These are phyloP conservation scores for Senna siamea DNA, from an alignment of 306 rosid species.

Conservation along the genomic window DNA sequence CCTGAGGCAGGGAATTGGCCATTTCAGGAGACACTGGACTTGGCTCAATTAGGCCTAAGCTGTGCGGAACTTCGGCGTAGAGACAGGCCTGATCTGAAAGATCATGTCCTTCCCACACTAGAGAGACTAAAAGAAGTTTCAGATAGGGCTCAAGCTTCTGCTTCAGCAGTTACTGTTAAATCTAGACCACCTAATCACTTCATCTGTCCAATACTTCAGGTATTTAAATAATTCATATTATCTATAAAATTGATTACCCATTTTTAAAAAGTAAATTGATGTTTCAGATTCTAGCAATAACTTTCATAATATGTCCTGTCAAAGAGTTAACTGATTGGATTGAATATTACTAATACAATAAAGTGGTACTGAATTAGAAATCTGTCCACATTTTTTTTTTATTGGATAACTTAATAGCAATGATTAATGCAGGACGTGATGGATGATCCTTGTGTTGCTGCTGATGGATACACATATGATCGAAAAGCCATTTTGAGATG, in stretches of 20 bases:
- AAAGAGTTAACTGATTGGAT: no score
- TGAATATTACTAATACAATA: background rate
- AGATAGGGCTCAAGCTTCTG: constrained; percentile 52
- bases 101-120: constrained; percentile 71
- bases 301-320: no score
- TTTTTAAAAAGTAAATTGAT: background rate
- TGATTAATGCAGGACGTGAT: constrained; percentile 64
- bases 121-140: constrained; percentile 70
- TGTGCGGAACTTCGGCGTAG: constrained; percentile 87
- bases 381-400: no score
- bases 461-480: constrained; percentile 93
- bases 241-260: constrained; percentile 2
- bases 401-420: background rate
- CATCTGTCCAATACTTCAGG: constrained; percentile 92
- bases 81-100: constrained; percentile 83
- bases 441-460: constrained; percentile 95
- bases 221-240: constrained; percentile 37
- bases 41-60: constrained; percentile 75
- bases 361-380: background rate
- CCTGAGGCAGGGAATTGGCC: constrained; percentile 89
- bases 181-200: constrained; percentile 82
- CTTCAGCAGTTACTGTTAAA: constrained; percentile 43
- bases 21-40: constrained; percentile 64
- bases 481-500: constrained; percentile 73
- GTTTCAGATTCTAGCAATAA: constrained; percentile 12